Percentiles rank a stretch among this genome's conserved stretches.
phyloP scores from a whole-genome alignment of 805 yeast genomes.

The Myxozyma nipponensis region DNA sequence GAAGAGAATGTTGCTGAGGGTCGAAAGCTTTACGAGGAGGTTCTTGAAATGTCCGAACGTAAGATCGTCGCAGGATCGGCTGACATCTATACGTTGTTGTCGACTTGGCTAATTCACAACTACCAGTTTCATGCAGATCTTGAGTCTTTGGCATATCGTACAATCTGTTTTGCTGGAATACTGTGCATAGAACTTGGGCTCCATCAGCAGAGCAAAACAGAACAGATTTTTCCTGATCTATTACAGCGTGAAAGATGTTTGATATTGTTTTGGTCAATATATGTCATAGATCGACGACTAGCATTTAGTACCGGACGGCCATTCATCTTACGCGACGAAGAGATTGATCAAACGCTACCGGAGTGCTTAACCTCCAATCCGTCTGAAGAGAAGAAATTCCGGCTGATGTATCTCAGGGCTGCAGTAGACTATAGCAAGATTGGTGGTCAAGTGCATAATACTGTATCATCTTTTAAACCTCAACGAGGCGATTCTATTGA shows the following conservation, averaged over 20 bases:
- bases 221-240: constrained; percentile 12
- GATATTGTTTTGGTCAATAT: constrained; percentile 31
- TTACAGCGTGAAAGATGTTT: constrained; percentile 25
- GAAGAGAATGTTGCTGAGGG: constrained; percentile 19
- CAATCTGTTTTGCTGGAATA: constrained; percentile 27
- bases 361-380: constrained; percentile 2
- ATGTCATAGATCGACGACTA: constrained; percentile 30
- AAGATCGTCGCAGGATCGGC: constrained; percentile 21
- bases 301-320: constrained; percentile 30
- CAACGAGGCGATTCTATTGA: constrained; percentile 3
- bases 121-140: constrained; percentile 31
- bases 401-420: constrained; percentile 26
- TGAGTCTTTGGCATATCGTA: constrained; percentile 29
- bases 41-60: constrained; percentile 17
- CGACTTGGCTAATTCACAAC: constrained; percentile 28
- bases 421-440: constrained; percentile 29
- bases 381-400: constrained; percentile 22
- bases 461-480: constrained; percentile 12
- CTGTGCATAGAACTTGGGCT: constrained; percentile 31
- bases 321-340: constrained; percentile 27
- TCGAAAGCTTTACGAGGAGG: constrained; percentile 24
- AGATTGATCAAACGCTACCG: constrained; percentile 28
- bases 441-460: constrained; percentile 19
- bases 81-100: constrained; percentile 19
- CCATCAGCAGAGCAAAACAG: constrained; percentile 23